Conservation (phyloP, 2,329 filamentous ascomycete species). For the Fusarium irregulare region DNA sequence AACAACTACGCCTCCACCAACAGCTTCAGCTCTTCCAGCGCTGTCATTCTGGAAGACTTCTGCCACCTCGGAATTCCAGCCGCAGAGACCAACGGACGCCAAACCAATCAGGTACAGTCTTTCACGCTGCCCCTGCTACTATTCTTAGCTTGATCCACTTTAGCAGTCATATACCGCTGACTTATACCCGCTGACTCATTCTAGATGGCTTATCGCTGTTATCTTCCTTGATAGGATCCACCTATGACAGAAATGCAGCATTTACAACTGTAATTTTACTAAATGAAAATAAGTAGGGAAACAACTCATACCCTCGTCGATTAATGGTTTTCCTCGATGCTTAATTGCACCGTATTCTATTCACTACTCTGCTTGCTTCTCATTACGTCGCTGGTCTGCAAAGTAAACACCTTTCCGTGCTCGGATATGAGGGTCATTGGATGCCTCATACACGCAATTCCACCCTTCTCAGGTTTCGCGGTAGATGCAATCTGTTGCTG, state of each 20-base stretch:
- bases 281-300: no score
- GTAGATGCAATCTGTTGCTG: slow-evolving; percentile 19
- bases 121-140: not conserved
- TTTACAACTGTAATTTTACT: no score
- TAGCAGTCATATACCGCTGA: accelerated
- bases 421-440: slow-evolving; percentile 10
- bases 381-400: slow-evolving; percentile 6
- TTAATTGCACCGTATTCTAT: no score
- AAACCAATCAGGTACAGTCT: not conserved
- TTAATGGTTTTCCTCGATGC: no score
- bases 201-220: not conserved
- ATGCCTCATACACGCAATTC: slow-evolving; percentile 18
- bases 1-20: not conserved
- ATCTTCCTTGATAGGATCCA: not conserved
- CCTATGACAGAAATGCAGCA: no score
- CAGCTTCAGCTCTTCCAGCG: not conserved
- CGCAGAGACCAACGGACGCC: not conserved
- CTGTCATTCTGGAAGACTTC: not conserved
- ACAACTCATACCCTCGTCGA: no score
- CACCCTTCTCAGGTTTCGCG: slow-evolving; percentile 15
- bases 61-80: not conserved
- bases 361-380: slow-evolving; percentile 14
- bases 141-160: not conserved
- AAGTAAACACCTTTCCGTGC: slow-evolving; percentile 21
- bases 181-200: not conserved